Evolutionary conservation across 345 rosid genomes (phyloP).

Genomic region (Eucalyptus polyanthemos): DNA sequence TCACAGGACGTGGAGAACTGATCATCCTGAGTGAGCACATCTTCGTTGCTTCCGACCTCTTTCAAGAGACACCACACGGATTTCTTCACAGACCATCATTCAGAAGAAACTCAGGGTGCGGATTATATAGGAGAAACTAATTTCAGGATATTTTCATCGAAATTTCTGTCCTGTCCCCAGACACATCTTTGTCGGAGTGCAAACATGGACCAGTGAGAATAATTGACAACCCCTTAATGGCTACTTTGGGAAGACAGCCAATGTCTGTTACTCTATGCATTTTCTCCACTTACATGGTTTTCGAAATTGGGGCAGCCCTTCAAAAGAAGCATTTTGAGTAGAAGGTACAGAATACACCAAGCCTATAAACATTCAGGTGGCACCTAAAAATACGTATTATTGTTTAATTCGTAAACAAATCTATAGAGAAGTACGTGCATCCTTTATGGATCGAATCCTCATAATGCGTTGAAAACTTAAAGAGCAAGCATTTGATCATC

Average conservation of each 20-base stretch:
- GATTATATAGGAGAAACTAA: not conserved
- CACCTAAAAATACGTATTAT: not conserved
- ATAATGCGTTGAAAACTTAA: not conserved
- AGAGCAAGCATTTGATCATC: not conserved
- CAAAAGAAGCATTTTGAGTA: not conserved
- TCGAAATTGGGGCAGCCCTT: not conserved
- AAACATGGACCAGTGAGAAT: not conserved
- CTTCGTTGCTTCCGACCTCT: not conserved
- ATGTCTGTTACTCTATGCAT: not conserved
- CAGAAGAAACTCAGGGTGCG: not conserved
- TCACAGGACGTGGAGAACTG: not conserved
- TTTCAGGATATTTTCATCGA: not conserved
- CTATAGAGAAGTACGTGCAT: not conserved
- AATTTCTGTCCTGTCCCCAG: not conserved
- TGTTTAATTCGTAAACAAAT: not conserved
- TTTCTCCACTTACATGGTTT: not conserved
- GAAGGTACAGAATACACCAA: not conserved
- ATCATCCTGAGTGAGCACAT: not conserved
- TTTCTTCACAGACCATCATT: not conserved
- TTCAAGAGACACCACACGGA: not conserved
- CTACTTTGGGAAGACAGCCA: not conserved
- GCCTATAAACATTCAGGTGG: not conserved
- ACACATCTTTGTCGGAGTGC: not conserved
- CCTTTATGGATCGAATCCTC: not conserved
- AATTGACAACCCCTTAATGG: not conserved